Evolutionary conservation across 805 yeast species (phyloP).

Genomic region (Torulaspora microellipsoides): DNA sequence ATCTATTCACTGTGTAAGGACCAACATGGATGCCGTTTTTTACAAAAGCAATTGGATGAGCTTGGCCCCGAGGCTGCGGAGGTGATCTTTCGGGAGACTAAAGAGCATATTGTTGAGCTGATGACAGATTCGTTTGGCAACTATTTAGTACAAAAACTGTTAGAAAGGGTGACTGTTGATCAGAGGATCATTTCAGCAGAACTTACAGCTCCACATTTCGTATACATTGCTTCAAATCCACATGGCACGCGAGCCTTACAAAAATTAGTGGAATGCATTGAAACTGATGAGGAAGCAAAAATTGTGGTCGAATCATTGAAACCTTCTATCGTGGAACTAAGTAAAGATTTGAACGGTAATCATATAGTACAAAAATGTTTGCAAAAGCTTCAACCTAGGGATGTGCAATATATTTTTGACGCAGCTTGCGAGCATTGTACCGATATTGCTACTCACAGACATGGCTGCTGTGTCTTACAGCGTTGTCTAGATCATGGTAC

Average conservation of each 20-base stretch:
- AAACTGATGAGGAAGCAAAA: slow-evolving; percentile 64
- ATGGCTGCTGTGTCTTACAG: slow-evolving; percentile 96
- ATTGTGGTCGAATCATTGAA: slow-evolving; percentile 56
- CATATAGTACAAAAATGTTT: slow-evolving; percentile 94
- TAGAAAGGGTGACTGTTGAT: slow-evolving; percentile 66
- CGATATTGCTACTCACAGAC: slow-evolving; percentile 89
- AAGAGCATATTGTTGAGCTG: slow-evolving; percentile 71
- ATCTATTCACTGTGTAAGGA: slow-evolving; percentile 84
- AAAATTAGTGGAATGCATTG: slow-evolving; percentile 78
- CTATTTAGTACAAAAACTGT: slow-evolving; percentile 82
- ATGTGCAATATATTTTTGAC: slow-evolving; percentile 84
- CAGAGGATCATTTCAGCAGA: slow-evolving; percentile 68
- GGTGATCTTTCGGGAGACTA: slow-evolving; percentile 75
- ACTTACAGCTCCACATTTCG: slow-evolving; percentile 68
- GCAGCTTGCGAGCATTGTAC: slow-evolving; percentile 70
- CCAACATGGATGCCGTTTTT: slow-evolving; percentile 92
- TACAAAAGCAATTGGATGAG: slow-evolving; percentile 79
- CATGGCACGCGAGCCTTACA: slow-evolving; percentile 97
- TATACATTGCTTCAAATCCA: slow-evolving; percentile 80
- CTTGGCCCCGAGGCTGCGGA: slow-evolving; percentile 60
- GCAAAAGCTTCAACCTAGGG: slow-evolving; percentile 59
- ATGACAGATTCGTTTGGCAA: slow-evolving; percentile 98
- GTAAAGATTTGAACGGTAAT: slow-evolving; percentile 91
- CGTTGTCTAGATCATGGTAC: slow-evolving; percentile 91
- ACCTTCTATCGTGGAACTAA: slow-evolving; percentile 70